A percentile compares a stretch with the other conserved stretches of the same genome.
phyloP scores from a whole-genome alignment of 192 early-diverging fungal species.

The Dissophora ornata region DNA sequence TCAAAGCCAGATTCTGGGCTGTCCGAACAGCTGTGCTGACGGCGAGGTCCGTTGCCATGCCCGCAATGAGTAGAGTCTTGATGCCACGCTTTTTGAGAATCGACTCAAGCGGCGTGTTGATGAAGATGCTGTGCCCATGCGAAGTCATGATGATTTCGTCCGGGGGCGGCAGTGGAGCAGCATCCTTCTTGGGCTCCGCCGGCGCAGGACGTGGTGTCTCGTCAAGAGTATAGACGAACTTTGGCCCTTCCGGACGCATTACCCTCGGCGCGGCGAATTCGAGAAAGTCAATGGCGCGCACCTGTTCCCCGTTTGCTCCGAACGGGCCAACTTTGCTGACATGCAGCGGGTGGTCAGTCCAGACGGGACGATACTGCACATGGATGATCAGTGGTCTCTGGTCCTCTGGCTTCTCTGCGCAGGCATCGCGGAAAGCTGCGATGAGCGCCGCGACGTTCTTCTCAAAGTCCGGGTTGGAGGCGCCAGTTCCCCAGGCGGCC shows the following conservation, averaged over 20 bases:
- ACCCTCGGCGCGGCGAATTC: constrained; percentile 27
- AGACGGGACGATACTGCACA: constrained; percentile 30
- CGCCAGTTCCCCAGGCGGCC: constrained; percentile 19
- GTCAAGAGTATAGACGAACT: constrained; percentile 30
- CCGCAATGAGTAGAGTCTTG: constrained; percentile 29
- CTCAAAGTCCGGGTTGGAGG: constrained; percentile 26
- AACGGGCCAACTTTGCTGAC: constrained; percentile 32
- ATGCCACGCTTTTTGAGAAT: constrained; percentile 28
- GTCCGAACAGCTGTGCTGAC: constrained; percentile 30
- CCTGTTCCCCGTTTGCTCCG: constrained; percentile 25
- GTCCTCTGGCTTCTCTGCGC: constrained; percentile 22
- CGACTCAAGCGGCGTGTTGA: constrained; percentile 34
- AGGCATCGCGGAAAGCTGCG: constrained; percentile 27
- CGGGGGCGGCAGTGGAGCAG: constrained; percentile 13
- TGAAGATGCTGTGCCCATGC: constrained; percentile 29
- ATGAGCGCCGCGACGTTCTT: constrained; percentile 25
- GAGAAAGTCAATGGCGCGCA: constrained; percentile 25
- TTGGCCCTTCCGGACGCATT: constrained; percentile 27
- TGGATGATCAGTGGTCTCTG: constrained; percentile 31
- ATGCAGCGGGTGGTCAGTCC: constrained; percentile 30
- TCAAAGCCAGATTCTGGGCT: constrained; percentile 34
- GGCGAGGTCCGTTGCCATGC: constrained; percentile 25
- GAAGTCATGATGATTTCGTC: constrained; percentile 30
- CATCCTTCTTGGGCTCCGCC: constrained; percentile 21
- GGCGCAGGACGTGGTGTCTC: constrained; percentile 26